Base-by-base conservation (phyloP, 306 rosid species). In the Styphnolobium japonicum region DNA sequence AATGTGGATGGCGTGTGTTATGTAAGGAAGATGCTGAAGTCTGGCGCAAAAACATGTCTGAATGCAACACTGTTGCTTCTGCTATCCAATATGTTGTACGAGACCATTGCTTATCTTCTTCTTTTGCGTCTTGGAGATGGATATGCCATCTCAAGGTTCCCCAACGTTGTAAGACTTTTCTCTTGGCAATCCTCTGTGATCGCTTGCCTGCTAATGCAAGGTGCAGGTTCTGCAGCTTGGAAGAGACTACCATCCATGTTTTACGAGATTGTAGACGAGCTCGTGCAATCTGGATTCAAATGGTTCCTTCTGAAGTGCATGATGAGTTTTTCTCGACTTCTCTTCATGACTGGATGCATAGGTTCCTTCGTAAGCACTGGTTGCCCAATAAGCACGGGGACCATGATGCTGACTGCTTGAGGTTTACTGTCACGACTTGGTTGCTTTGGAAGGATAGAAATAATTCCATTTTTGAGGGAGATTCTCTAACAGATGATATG, bases 321-420 rank as follows among this genome's bases (percentile, higher is more conserved):
- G 70, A 25, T 27, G 70, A 74, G 21, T 74, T 74, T 29, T 74
- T 42, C 58, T 74, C 79, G 43, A 58, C 48, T 21, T 74, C 79
- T 42, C 79, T 74, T 74, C 57, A 60, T 74, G 69, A 74, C 21
- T 74, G 70, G 70, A 74, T 74, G 79, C 79, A 74, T 43, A 74
- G 79, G 70, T 74, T 74, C 70, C 70, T 74, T 40, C 69, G 39
- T 8, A 74, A 29, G 22, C 67, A 58, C 19, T 60, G 69, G 79
- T 60, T 74, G 8, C 58, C 46, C 15, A 43, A 74, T 33, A 74
- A 27, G 1, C 31, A 27, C 31, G 3, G 7, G 27, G 79, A 42
- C 33, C 58, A 60, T 27, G 43, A 58, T 43, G 60, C 60, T 29
- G 79, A 74, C 40, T 74, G 79, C 39, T 74, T 58, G 79, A 74